phyloP scores from a whole-genome alignment of 2,329 filamentous ascomycete species.

The Ambrosiella xylebori region DNA sequence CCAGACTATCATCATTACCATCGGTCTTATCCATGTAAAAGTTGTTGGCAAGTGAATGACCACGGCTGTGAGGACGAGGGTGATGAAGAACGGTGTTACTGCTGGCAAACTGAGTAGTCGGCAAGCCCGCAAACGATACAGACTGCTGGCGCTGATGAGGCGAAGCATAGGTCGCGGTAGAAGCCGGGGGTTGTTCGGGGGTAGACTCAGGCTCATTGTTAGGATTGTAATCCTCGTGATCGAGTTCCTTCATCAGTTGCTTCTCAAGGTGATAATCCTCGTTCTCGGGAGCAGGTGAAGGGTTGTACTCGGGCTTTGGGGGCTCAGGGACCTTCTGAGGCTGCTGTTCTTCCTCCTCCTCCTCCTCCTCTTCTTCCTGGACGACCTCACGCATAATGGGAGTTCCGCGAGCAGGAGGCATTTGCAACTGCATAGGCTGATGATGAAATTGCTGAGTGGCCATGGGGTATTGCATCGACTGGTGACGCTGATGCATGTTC shows the following conservation, averaged over 20 bases:
- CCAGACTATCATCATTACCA: conserved; percentile 22
- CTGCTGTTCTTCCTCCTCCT: conserved; percentile 37
- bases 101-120: conserved; percentile 27
- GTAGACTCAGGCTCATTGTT: conserved; percentile 28
- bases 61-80: conserved; percentile 55
- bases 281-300: conserved; percentile 73
- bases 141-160: conserved; percentile 28
- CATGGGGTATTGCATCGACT: conserved; percentile 41
- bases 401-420: conserved; percentile 31
- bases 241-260: conserved; percentile 59
- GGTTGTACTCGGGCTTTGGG: conserved; percentile 35
- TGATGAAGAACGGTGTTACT: conserved; percentile 46
- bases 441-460: conserved; percentile 33
- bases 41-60: conserved; percentile 52
- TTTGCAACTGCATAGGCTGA: conserved; percentile 26
- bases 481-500: conserved; percentile 37
- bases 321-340: background rate
- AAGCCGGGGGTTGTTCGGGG: conserved; percentile 6
- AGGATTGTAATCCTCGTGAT: conserved; percentile 61
- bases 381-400: conserved; percentile 49
- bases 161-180: conserved; percentile 15
- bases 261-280: conserved; percentile 74
- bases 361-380: conserved; percentile 34
- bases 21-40: conserved; percentile 38
- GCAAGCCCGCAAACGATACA: conserved; percentile 30